Evolutionary conservation across 78 protist genomes (phyloP), one percentile per base, ranked within the genome.

Genomic region (Dictyostelium brefeldianum): DNA sequence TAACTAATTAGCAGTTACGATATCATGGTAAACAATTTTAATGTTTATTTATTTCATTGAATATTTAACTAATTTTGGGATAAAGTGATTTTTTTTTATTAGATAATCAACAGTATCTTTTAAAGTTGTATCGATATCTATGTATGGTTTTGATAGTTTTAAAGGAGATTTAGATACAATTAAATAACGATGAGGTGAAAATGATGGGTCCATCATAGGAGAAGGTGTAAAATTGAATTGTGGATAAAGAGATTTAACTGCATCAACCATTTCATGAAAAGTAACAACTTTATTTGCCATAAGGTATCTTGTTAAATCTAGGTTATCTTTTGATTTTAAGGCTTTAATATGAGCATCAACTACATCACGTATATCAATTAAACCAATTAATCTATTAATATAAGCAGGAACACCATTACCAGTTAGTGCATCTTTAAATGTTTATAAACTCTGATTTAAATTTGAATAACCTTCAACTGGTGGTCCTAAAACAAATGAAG

Each of bases 331-430:
- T 36, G 91, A 46, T 43, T 71, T 78, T 3, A 71, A 22, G n/a
- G 56, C 91, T 22, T 46, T n/a, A 20, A 70, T 22, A 36, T 67
- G 78, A 8, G 79, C 51, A 18, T 71, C 25, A 5, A 47, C 80
- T 1, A 71, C 91, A 73, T 83, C 91, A n/a, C 79, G 65, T 17
- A 83, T 70, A 73, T 83, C 91, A 2, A 70, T 47, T 47, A 83
- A 20, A 83, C 91, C 91, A 36, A 83, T 67, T 2, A 71, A 14
- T 31, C 50, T 20, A 12, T 25, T 47, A 5, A 18, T 7, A 0
- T 48, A 57, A 0, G 12, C 56, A 11, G 6, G 17, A 25, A 27
- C 74, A 29, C 74, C 36, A 9, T 5, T 9, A 15, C 84, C 84
- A 36, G 27, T 27, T 14, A 65, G 12, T 7, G 74, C 22, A 5